phyloP scores from a whole-genome alignment of 148 eudicot species.

The Bassia scoparia region DNA sequence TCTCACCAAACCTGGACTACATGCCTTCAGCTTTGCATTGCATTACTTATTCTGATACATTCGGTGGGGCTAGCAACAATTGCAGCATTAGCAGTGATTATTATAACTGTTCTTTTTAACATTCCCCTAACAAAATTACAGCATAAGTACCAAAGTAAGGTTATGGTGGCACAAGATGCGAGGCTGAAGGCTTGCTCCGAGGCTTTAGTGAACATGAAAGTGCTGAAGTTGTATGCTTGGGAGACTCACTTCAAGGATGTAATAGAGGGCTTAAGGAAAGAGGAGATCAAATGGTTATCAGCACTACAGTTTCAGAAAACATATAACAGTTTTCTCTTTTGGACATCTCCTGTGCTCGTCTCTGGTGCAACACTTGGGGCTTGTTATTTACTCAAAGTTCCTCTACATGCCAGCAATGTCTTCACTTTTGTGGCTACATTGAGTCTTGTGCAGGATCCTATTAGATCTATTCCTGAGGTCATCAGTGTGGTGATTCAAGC shows the following conservation, averaged over 20 bases:
- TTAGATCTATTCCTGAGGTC: slow-evolving; percentile 81
- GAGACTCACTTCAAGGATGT: slow-evolving; percentile 68
- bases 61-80: slow-evolving; percentile 68
- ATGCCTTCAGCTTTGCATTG: slow-evolving; percentile 61
- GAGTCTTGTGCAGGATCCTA: slow-evolving; percentile 83
- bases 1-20: slow-evolving; percentile 85
- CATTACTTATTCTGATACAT: slow-evolving; percentile 51
- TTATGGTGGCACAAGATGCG: slow-evolving; percentile 69
- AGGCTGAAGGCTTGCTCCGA: slow-evolving; percentile 60
- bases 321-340: slow-evolving; percentile 62
- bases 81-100: slow-evolving; percentile 49
- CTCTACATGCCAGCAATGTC: slow-evolving; percentile 73
- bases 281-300: slow-evolving; percentile 59
- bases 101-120: slow-evolving; percentile 65
- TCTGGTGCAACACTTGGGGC: slow-evolving; percentile 81
- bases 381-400: slow-evolving; percentile 62
- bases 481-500: slow-evolving; percentile 82
- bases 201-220: slow-evolving; percentile 78
- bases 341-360: slow-evolving; percentile 80
- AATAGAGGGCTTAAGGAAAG: slow-evolving; percentile 54
- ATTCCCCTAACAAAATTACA: slow-evolving; percentile 69
- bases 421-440: slow-evolving; percentile 88
- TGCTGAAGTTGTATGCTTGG: slow-evolving; percentile 84
- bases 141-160: slow-evolving; percentile 57
- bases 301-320: slow-evolving; percentile 63